These are phyloP conservation scores for Suhomyces kunorum DNA, from an alignment of 1,139 yeast species.

Conservation along the genomic window DNA sequence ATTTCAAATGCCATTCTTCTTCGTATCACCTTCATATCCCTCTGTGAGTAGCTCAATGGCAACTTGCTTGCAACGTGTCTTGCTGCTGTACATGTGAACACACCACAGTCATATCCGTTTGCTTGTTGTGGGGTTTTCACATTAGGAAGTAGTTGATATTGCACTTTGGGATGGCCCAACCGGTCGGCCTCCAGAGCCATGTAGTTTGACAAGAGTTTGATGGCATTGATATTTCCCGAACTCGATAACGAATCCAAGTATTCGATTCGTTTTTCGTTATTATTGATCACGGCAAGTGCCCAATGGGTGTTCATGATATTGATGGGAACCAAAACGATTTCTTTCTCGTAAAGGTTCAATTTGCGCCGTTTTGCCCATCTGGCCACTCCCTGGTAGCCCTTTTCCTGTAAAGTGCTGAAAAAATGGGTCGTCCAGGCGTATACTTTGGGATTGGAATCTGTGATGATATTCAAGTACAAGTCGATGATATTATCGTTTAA, in stretches of 20 bases:
- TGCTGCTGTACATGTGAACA: constrained; percentile 82
- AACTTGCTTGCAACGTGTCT: constrained; percentile 54
- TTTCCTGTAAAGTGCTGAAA: constrained; percentile 64
- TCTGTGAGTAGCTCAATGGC: constrained; percentile 57
- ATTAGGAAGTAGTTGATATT: constrained; percentile 35
- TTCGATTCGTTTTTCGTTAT: constrained; percentile 54
- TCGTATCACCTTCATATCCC: constrained; percentile 71
- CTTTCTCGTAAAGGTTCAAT: constrained; percentile 62
- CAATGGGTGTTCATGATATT: constrained; percentile 85
- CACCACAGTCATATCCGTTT: constrained; percentile 96
- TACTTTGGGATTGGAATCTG: constrained; percentile 37
- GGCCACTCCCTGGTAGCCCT: constrained; percentile 80
- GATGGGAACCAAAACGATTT: constrained; percentile 76
- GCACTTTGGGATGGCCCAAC: constrained; percentile 21
- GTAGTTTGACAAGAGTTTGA: constrained; percentile 58
- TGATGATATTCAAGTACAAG: constrained; percentile 66
- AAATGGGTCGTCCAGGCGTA: constrained; percentile 89
- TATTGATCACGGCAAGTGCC: constrained; percentile 84
- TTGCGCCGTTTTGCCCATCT: constrained; percentile 90
- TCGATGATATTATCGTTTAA: constrained; percentile 90
- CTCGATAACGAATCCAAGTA: constrained; percentile 73
- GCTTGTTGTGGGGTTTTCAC: constrained; percentile 76
- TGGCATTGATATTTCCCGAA: constrained; percentile 56
- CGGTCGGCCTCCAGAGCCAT: constrained; percentile 58
- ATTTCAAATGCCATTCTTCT: constrained; percentile 66